Evolutionary conservation across 345 rosid genomes (phyloP), one percentile per base, ranked within the genome.

Genomic region (Kandelia obovata): DNA sequence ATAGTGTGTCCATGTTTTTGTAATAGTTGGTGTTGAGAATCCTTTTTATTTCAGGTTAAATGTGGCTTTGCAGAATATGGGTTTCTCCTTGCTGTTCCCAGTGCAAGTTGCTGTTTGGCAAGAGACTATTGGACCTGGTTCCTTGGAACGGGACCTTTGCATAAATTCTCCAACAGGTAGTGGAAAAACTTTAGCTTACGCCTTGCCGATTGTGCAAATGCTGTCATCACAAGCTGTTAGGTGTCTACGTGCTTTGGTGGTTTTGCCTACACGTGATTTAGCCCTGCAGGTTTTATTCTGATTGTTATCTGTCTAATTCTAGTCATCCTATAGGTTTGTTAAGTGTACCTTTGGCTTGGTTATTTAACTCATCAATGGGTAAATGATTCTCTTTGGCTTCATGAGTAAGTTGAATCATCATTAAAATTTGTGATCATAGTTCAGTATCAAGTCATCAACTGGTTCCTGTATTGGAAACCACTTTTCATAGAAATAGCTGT

Each of bases 81-180:
- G 86, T 3, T 62, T 92, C 34, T 79, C 93, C 62, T 85, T 87
- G 4, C 88, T 92, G 20, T 92, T 89, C 57, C 92, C 92, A 0
- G 90, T 94, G 60, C 98, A 93, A 80, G 87, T 88, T 72, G 87
- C 90, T 6, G 93, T 91, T 56, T 94, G 98, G 98, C 93, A 94
- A 39, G 96, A 91, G 81, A 91, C 96, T 0, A 69, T 92, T 23
- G 96, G 98, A 13, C 97, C 96, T 46, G 97, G 99, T 72, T 80
- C 82, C 62, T 95, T 90, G 58, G 88, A 92, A 66, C 75, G 96
- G 62, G 99, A 95, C 68, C 69, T 95, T 47, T 95, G 97, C 73
- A 80, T 90, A 66, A 95, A 95, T 80, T 90, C 99, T 39, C 98
- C 96, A 0, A 91, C 96, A 2, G 97, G 97, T 75, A 90, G 96